A percentile compares a stretch with the other conserved stretches of the same genome.
phyloP scores from a whole-genome alignment of 306 rosid genomes.

The Malus asiatica region DNA sequence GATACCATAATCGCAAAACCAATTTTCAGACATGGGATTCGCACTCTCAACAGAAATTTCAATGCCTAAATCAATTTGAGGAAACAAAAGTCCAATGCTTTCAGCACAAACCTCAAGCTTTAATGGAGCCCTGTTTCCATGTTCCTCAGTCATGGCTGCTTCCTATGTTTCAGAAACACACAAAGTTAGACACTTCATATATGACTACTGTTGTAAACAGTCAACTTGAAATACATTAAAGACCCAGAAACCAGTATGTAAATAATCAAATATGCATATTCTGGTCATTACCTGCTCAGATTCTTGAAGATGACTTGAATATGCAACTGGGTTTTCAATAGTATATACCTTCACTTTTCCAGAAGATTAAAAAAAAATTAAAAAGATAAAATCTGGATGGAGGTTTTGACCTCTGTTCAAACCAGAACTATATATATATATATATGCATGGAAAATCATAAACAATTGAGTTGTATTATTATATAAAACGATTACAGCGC shows the following conservation, averaged over 20 bases:
- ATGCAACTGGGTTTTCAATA: not conserved
- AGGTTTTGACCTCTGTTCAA: too few relatives aligned
- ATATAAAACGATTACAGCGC: not conserved
- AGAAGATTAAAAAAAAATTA: not conserved
- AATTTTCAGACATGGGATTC: too few relatives aligned
- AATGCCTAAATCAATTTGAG: not conserved
- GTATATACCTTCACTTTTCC: not conserved
- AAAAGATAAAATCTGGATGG: not conserved
- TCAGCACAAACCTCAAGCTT: conserved; percentile 38
- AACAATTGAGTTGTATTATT: not conserved
- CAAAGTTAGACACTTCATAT: not conserved
- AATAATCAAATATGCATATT: not conserved
- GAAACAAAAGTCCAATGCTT: not conserved
- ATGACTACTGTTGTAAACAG: not conserved
- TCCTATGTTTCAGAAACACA: conserved; percentile 1
- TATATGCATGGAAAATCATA: not conserved
- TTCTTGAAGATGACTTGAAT: not conserved
- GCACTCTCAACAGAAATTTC: not conserved
- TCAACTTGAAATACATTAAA: not conserved
- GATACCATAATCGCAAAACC: too few relatives aligned
- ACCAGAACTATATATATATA: too few relatives aligned
- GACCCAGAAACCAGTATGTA: not conserved
- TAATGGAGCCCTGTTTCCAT: conserved; percentile 17
- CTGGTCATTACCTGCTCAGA: not conserved
- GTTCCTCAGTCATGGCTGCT: conserved; percentile 22